Conservation (phyloP, 352 stramenopile genomes). For the Saprolegnia parasitica region DNA sequence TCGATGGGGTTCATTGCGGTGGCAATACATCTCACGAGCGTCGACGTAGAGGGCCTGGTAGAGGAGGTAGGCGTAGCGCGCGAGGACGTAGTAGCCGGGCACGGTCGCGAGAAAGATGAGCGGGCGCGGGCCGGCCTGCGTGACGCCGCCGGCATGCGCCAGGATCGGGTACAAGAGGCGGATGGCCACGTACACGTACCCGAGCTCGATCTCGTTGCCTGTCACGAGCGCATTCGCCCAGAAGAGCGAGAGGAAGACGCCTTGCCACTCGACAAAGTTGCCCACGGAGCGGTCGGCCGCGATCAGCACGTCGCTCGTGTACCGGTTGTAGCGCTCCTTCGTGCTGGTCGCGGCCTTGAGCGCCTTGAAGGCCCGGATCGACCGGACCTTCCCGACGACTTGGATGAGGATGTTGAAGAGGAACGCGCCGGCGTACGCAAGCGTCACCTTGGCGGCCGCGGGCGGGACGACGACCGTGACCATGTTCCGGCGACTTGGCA, state of each 20-base stretch:
- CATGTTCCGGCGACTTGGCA: not conserved
- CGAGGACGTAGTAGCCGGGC: conserved; percentile 25
- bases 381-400: conserved; percentile 20
- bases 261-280: conserved; percentile 30
- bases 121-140: conserved; percentile 6
- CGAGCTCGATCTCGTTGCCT: conserved; percentile 22
- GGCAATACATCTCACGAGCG: no score
- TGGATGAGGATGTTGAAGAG: conserved; percentile 28
- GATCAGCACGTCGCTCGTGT: conserved; percentile 20
- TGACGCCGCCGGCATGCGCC: conserved; percentile 7
- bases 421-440: conserved; percentile 22
- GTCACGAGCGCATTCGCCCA: conserved; percentile 26
- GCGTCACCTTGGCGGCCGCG: conserved; percentile 23
- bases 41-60: conserved; percentile 14
- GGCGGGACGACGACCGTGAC: not conserved
- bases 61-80: conserved; percentile 26
- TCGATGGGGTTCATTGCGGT: no score
- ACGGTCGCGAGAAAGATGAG: conserved; percentile 24
- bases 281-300: conserved; percentile 22
- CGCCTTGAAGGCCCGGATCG: not conserved
- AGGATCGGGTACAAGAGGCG: conserved; percentile 25
- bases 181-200: conserved; percentile 22
- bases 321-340: conserved; percentile 19
- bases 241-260: conserved; percentile 22
- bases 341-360: conserved; percentile 8